Base-by-base conservation (phyloP, 805 yeast species). In the Sungouiozyma intestinalis region DNA sequence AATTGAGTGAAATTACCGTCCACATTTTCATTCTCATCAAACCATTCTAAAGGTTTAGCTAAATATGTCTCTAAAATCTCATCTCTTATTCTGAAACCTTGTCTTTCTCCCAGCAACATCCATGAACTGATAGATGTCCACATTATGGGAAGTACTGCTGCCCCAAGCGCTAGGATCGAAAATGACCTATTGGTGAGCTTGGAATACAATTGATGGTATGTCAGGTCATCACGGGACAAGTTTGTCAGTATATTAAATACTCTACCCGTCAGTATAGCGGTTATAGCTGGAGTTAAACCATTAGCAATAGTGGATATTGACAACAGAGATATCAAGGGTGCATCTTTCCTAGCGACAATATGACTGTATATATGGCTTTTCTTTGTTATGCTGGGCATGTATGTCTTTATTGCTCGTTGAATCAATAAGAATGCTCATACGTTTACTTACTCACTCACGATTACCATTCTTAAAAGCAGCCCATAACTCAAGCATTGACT, bases 21-120 rank as follows among this genome's bases (percentile, higher is more conserved):
- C 1, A 80, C 49, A 33, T 76, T 73, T 1, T 66, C 63, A 40
- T 72, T 69, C 1, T 55, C 51, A 43, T 85, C 94, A 52, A 73
- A 78, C 92, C 92, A 85, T 16, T 63, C 60, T 24, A 76, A 53
- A 0, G 73, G 64, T 45, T 72, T 50, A 8, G 41, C 35, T 15
- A 84, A 46, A 20, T 81, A 60, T 1, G 72, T 63, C 1, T 50
- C 40, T 39, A 73, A 71, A 3, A 85, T 45, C 3, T 46, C 39
- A 2, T 47, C 40, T 44, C 95, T 66, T 0, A 81, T 77, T 38
- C 80, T 63, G 8, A 64, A 49, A 38, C 78, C 85, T 48, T 81
- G 86, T 11, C 66, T 62, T 58, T 85, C 95, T 6, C 95, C 95
- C 36, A 82, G 64, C 6, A 63, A 51, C 72, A 79, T 73, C 84